A percentile compares a stretch with the other conserved stretches of the same genome.
phyloP scores from a whole-genome alignment of 257 asterid species.

The Gentiana straminea region DNA sequence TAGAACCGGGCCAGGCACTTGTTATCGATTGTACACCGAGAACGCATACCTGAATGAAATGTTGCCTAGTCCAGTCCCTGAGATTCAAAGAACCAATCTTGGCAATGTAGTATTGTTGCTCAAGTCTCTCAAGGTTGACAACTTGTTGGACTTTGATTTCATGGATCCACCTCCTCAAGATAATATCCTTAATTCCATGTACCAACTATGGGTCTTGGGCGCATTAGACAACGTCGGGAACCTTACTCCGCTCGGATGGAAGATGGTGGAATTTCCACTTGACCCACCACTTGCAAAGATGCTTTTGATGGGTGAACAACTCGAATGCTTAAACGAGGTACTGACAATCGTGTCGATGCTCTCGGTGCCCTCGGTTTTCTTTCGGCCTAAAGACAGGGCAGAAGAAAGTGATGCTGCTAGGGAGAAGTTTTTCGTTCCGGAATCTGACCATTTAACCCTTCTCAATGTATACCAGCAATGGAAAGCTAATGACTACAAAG shows the following conservation, averaged over 20 bases:
- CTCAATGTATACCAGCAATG: conserved; percentile 83
- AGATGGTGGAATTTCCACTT: conserved; percentile 96
- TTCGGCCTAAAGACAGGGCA: conserved; percentile 86
- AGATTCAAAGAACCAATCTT: conserved; percentile 89
- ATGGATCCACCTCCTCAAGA: conserved; percentile 99
- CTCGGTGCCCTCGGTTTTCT: conserved; percentile 90
- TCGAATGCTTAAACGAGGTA: conserved; percentile 74
- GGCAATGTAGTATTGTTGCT: conserved; percentile 92
- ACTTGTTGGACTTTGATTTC: conserved; percentile 76
- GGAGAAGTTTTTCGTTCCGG: conserved; percentile 92
- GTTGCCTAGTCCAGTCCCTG: conserved; percentile 93
- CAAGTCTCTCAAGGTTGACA: conserved; percentile 72
- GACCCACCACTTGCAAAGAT: conserved; percentile 98
- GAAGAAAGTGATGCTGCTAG: conserved; percentile 96
- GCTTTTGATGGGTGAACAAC: conserved; percentile 79
- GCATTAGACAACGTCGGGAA: conserved; percentile 84
- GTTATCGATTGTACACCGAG: conserved; percentile 86
- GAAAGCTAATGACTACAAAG: conserved; percentile 71
- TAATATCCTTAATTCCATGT: conserved; percentile 86
- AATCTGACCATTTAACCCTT: conserved; percentile 84
- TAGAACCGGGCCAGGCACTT: conserved; percentile 96
- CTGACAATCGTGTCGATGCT: conserved; percentile 93
- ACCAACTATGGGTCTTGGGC: conserved; percentile 94
- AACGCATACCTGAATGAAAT: conserved; percentile 75
- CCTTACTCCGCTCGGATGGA: conserved; percentile 82